Evolutionary conservation across 805 yeast species (phyloP), one percentile per base, ranked within the genome.

Genomic region (Yueomyces sp.): DNA sequence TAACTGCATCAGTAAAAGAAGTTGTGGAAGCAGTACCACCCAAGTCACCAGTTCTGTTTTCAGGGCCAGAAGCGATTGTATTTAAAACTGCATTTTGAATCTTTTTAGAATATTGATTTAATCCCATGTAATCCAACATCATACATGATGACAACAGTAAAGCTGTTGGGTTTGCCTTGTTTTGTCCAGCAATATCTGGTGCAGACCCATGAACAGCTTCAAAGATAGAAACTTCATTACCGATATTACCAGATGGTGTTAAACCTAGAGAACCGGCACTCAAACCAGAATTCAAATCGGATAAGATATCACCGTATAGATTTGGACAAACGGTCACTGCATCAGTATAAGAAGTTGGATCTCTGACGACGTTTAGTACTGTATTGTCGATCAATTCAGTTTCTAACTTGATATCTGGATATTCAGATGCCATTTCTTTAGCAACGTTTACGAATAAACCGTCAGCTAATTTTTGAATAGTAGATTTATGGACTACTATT

Each of bases 161-260:
- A 45, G 98, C 98, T 49, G 98, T 92, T 72, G 98, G 98, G 79
- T 92, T 92, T 52, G 98, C 98, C 65, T 85, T 78, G 64, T 95
- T 94, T 76, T 92, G 86, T 63, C 98, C 98, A 50, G 97, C 97
- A 62, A 92, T 92, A 67, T 92, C 98, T 57, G 98, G 98, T 51
- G 98, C 98, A 46, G 97, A 88, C 67, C 98, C 98, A 68, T 92
- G 98, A 62, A 92, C 98, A 52, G 98, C 98, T 78, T 92, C 98
- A 67, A 92, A 92, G 65, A 92, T 90, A 45, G 96, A 86, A 51
- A 90, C 95, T 66, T 85, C 81, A 75, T 86, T 85, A 74, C 98
- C 98, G 88, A 92, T 92, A 79, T 92, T 92, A 67, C 96, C 98
- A 48, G 96, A 86, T 54, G 98, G 98, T 49, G 98, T 92, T 66